Evolutionary conservation across 2,329 filamentous ascomycete genomes (phyloP).

Genomic region (Fusarium hainanense): DNA sequence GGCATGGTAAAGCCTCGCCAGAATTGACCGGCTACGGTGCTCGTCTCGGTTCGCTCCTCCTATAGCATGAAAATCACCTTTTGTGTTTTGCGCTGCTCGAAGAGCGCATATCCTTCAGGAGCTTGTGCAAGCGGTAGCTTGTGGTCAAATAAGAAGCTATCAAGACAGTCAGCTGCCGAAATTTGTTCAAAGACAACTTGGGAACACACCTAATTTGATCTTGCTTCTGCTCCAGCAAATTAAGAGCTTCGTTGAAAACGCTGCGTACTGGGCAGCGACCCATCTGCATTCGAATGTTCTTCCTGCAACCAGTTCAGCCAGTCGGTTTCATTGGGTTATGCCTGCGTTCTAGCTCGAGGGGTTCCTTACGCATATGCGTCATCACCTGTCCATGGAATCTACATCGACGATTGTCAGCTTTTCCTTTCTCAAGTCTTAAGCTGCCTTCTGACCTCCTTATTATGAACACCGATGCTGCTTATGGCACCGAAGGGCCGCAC

Average conservation of each 20-base stretch:
- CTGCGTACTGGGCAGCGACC: constrained; percentile 80
- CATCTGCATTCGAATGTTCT: constrained; percentile 80
- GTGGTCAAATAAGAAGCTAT: constrained; percentile 80
- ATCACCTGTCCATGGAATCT: constrained; percentile 74
- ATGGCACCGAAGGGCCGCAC: constrained; percentile 79
- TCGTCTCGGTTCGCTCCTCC: not conserved
- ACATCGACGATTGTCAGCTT: constrained; percentile 14
- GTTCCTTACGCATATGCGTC: constrained; percentile 68
- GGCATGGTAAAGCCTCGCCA: constrained; percentile 88
- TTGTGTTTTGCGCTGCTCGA: constrained; percentile 78
- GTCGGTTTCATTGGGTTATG: constrained; percentile 11
- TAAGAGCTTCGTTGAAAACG: constrained; percentile 73
- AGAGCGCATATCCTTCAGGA: constrained; percentile 75
- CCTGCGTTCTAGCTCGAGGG: not conserved
- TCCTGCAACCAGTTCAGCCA: constrained; percentile 56
- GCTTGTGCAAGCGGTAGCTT: constrained; percentile 77
- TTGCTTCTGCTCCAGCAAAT: constrained; percentile 73
- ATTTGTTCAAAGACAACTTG: not conserved
- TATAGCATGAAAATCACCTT: constrained; percentile 76
- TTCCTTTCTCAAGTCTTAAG: not conserved
- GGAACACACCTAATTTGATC: constrained; percentile 71
- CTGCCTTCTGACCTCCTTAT: constrained; percentile 67
- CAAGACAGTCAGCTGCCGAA: constrained; percentile 12
- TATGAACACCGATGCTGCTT: constrained; percentile 81
- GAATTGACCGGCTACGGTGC: constrained; percentile 63